Base-by-base conservation (phyloP, 1,284 basidiomycete species). In the Puccinia triticina region DNA sequence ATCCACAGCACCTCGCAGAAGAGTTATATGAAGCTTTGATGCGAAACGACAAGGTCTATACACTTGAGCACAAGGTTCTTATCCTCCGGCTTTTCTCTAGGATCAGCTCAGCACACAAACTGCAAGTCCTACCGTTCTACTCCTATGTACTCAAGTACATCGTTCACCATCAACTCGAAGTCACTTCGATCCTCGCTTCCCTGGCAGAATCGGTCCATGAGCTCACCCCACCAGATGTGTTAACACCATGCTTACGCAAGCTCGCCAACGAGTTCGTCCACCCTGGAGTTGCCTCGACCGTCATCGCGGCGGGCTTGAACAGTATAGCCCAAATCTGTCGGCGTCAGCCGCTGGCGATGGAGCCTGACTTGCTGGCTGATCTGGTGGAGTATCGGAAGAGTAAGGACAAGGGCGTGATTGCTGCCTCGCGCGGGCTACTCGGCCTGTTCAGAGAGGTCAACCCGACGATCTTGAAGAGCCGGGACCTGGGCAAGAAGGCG, bases 81-180 rank as follows among this genome's bases (percentile, higher is more conserved):
- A 90, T 98, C 86, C 97, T 99, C 94, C 95, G 98, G 87, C 92
- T 99, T 57, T 91, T 99, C 74, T 93, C 94, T n/a, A 92, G 97
- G 73, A 93, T 98, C 77, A 96, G 96, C 91, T 93, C 94, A 55
- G 89, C 91, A 1, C 96, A 99, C 89, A 95, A 96, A 87, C 91
- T 97, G 83, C 95, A 92, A 86, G 92, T 99, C 50, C 92, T 99
- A 74, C 91, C 92, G n/a, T 98, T 98, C 89, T 99, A 99, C 89
- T 94, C 94, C 26, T 99, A 98, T 89, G 91, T 98, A 87, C 90
- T 97, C 89, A 90, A 90, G 88, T 99, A 98, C 88, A 92, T 99
- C 85, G 91, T 92, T 5, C 92, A 97, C 87, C 93, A 95, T 86
- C 97, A 99, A 88, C 91, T 97, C 37, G 93, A 94, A 84, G 93